Percentiles rank a stretch among this genome's conserved stretches.
These are phyloP conservation scores for Lachnellula hyalina DNA, from an alignment of 2,329 filamentous ascomycete genomes.

Conservation along the genomic window DNA sequence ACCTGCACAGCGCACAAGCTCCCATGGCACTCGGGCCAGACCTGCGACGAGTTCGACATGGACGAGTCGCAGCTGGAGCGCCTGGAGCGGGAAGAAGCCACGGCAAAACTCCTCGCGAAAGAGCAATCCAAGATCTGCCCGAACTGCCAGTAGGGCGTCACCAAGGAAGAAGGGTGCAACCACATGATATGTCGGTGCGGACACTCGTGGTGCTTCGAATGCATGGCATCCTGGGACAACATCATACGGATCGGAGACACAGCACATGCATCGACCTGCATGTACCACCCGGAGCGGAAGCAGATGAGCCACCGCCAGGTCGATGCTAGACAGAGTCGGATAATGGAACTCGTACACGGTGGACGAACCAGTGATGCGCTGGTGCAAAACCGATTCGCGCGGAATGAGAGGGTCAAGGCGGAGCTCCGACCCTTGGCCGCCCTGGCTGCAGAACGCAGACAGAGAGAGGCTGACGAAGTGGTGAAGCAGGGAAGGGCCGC, in stretches of 20 bases:
- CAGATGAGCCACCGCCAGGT: slow-evolving; percentile 2
- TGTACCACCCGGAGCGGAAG: slow-evolving; percentile 7
- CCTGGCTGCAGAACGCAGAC: slow-evolving; percentile 15
- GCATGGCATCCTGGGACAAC: slow-evolving; percentile 19
- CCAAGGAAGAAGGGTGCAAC: slow-evolving; percentile 19
- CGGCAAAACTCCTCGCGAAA: slow-evolving; percentile 19
- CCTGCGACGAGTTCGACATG: slow-evolving; percentile 22
- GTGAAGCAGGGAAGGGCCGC: neutral
- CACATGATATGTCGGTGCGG: slow-evolving; percentile 24
- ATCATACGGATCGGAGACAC: slow-evolving; percentile 14
- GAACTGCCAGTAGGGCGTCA: slow-evolving; percentile 18
- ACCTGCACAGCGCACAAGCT: slow-evolving; percentile 21
- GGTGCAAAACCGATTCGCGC: slow-evolving; percentile 4
- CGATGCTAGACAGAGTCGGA: neutral
- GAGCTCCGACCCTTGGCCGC: slow-evolving; percentile 12
- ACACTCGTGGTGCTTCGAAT: slow-evolving; percentile 21
- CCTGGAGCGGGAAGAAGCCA: slow-evolving; percentile 22
- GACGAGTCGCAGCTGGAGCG: slow-evolving; percentile 21
- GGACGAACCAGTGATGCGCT: slow-evolving; percentile 14
- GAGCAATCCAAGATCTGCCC: slow-evolving; percentile 18
- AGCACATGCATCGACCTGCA: slow-evolving; percentile 16
- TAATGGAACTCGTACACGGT: slow-evolving; percentile 18
- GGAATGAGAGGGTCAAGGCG: slow-evolving; percentile 6
- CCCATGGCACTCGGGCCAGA: slow-evolving; percentile 22
- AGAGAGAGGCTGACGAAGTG: slow-evolving; percentile 1